Percentiles rank a stretch among this genome's conserved stretches.
Evolutionary conservation across 2,329 filamentous ascomycete genomes (phyloP).

Genomic region (Exserohilum turcica): DNA sequence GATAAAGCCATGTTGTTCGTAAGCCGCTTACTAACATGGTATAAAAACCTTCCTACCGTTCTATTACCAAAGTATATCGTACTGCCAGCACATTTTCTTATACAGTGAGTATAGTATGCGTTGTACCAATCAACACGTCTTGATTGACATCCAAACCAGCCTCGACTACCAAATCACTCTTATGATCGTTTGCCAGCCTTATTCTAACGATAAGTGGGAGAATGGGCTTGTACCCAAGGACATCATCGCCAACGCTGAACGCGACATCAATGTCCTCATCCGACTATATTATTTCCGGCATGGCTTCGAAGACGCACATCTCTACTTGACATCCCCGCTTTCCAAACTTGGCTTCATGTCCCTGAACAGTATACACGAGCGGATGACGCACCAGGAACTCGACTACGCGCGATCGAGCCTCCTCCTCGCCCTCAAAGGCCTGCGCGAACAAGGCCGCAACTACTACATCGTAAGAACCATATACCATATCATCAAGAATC

Average conservation of each 20-base stretch:
- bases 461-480: slow-evolving; percentile 3
- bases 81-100: neutral
- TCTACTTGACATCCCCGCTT: neutral
- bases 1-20: neutral
- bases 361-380: neutral
- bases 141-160: neutral
- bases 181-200: neutral
- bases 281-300: slow-evolving; percentile 15
- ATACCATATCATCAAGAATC: neutral
- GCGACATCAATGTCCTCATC: slow-evolving; percentile 10
- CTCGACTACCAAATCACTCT: neutral
- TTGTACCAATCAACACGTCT: neutral
- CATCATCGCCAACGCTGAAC: neutral
- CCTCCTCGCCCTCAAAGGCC: slow-evolving; percentile 5
- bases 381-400: neutral
- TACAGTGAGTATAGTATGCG: neutral
- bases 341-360: neutral
- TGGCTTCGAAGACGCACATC: slow-evolving; percentile 6
- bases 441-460: slow-evolving; percentile 2
- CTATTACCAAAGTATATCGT: neutral
- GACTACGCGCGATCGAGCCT: neutral
- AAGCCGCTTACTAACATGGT: slow-evolving; percentile 1
- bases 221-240: neutral
- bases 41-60: neutral
- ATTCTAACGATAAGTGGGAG: neutral